Conservation (phyloP, 2,329 filamentous ascomycete genomes). For the Herpotrichia juniperi region DNA sequence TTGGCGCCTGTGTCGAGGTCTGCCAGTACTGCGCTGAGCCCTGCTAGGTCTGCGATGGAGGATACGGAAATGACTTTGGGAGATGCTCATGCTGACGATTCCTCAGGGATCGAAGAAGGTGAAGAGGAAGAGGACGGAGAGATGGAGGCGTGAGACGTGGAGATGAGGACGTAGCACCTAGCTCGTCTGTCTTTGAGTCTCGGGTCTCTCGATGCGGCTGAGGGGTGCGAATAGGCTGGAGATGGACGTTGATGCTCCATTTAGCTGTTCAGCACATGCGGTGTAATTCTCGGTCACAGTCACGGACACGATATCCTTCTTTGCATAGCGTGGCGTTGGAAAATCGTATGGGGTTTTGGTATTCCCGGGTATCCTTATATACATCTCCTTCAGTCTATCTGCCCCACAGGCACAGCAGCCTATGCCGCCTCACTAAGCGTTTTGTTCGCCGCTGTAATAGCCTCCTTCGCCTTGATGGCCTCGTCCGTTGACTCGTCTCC, state of each 20-base stretch:
- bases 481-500: constrained; percentile 49
- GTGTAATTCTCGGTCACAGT: no score
- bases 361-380: not conserved
- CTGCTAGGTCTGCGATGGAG: constrained; percentile 29
- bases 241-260: no score
- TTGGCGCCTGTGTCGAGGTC: constrained; percentile 38
- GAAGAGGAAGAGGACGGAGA: constrained; percentile 19
- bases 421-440: constrained; percentile 42
- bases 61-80: constrained; percentile 38
- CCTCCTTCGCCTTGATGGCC: constrained; percentile 53
- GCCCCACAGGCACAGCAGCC: constrained; percentile 13
- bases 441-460: constrained; percentile 48
- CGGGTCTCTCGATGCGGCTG: no score
- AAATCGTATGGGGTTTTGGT: constrained; percentile 11
- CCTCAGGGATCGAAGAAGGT: constrained; percentile 34
- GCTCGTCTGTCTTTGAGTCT: not conserved
- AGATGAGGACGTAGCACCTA: not conserved
- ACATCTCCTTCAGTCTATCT: not conserved
- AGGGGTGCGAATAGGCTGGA: no score
- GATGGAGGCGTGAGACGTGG: not conserved
- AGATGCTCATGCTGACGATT: constrained; percentile 35
- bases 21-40: constrained; percentile 32
- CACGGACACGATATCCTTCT: not conserved
- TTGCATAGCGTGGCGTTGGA: constrained; percentile 43
- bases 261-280: no score